phyloP scores from a whole-genome alignment of 2,329 filamentous ascomycete genomes.

The Aspergillus melleus region DNA sequence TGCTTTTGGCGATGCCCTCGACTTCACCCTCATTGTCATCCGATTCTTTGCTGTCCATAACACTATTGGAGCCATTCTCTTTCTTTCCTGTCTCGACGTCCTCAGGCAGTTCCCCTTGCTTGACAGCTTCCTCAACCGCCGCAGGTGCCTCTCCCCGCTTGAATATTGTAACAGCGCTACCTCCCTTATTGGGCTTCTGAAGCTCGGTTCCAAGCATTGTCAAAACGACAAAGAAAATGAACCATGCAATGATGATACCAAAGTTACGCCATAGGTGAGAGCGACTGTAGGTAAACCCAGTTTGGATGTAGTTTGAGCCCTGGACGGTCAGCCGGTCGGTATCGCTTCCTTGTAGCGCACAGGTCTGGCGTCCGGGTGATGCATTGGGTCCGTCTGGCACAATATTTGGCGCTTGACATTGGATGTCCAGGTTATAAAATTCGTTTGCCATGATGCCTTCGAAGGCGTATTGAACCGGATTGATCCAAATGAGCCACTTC shows the following conservation, averaged over 20 bases:
- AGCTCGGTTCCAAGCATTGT: slow-evolving; percentile 79
- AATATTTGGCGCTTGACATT: slow-evolving; percentile 41
- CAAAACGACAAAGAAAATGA: slow-evolving; percentile 70
- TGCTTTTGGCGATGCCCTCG: slow-evolving; percentile 60
- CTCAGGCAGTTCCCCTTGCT: slow-evolving; percentile 42
- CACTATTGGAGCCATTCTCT: slow-evolving; percentile 13
- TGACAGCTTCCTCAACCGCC: slow-evolving; percentile 57
- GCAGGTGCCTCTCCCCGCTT: slow-evolving; percentile 65
- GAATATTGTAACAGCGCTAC: slow-evolving; percentile 78
- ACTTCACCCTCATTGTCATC: slow-evolving; percentile 33
- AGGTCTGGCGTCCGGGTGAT: slow-evolving; percentile 56
- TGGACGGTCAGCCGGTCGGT: slow-evolving; percentile 54
- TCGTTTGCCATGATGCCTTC: slow-evolving; percentile 70
- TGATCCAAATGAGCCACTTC: slow-evolving; percentile 64
- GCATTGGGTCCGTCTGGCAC: slow-evolving; percentile 46
- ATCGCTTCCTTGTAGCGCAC: slow-evolving; percentile 57
- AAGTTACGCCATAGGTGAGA: slow-evolving; percentile 70
- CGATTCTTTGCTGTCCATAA: slow-evolving; percentile 17
- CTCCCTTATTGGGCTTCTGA: slow-evolving; percentile 74
- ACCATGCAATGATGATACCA: slow-evolving; percentile 75
- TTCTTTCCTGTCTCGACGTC: slow-evolving; percentile 54
- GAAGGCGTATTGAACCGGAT: slow-evolving; percentile 70
- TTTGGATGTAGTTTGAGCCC: slow-evolving; percentile 58
- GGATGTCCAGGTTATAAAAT: slow-evolving; percentile 59
- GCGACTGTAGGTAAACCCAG: slow-evolving; percentile 46